Evolutionary conservation across 1,139 yeast species (phyloP), one percentile per base, ranked within the genome.

Genomic region (Yamadazyma membranifaciens): DNA sequence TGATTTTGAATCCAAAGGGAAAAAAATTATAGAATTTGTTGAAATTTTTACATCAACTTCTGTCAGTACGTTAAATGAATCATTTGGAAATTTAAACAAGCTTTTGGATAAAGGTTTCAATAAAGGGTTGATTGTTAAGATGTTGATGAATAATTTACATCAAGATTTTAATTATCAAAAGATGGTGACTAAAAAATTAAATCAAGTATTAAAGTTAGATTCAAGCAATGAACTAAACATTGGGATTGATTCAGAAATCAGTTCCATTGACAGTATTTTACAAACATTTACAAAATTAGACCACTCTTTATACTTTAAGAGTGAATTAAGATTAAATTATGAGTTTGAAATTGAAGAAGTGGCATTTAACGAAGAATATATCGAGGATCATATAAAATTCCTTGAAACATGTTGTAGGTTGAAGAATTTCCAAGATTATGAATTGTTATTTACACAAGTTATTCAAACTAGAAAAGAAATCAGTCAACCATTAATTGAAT

Each of bases 1-100:
- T 11, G 43, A 46, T 5, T 52, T 52, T 17, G 37, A 30, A 6
- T 50, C 49, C 1, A 52, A 60, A n/a, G 74, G 76, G 3, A 49
- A 51, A 17, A 62, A 63, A 37, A 63, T 68, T n/a, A 59, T 89
- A 16, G 63, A 61, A 15, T 56, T 87, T 10, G 75, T 88, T 33
- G 88, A 86, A 44, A 47, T 69, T 1, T 71, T 88, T 38, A 52
- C 54, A 20, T 47, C 50, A 10, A 35, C 38, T 13, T 26, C 49
- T 4, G 46, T 56, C 9, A 47, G 57, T 12, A 47, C 55, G 1
- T 24, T 47, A 9, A 71, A 31, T 47, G 75, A n/a, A 41, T 62
- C 46, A 41, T 56, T 57, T 34, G 30, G 37, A 3, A 38, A 65
- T 14, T 43, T 63, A 4, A 46, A 48, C 9, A 55, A 34, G 38